Evolutionary conservation across 306 rosid species (phyloP), one percentile per base, ranked within the genome.

Genomic region (Vigna mungo): DNA sequence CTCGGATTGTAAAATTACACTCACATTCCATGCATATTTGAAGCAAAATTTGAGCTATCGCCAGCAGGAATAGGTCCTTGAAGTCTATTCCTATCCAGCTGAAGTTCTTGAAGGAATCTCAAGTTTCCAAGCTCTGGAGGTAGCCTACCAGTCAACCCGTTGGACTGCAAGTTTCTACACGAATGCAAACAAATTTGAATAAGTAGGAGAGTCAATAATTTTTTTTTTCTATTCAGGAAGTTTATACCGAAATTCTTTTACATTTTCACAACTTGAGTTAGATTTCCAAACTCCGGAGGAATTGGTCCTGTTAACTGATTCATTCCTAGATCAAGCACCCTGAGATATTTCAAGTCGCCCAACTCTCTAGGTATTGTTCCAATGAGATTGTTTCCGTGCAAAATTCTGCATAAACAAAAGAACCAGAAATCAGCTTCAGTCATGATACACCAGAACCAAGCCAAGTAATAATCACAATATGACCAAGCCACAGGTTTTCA

Each of bases 31-130:
- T 51, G 87, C 72, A 36, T 67, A 67, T 76, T 84, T 69, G 93
- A 64, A 49, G 85, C 59, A 44, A 71, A 53, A 21, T 34, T 78
- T 34, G 77, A 76, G 80, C 56, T 72, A 61, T 81, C 74, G 27
- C 85, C 86, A 55, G 88, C 92, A 58, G 92, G 98, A 89, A 95
- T 34, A 15, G 85, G 58, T 77, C 99, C 99, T 81, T 85, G 97
- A 76, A 95, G 86, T 85, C 77, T 92, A 85, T 95, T 95, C 85
- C 99, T 88, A 84, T 90, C 97, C 79, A 95, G 76, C 83, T 84
- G 73, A 84, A 95, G 90, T 76, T 92, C 97, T 87, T 85, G 71
- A 73, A 95, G 97, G 81, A 81, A 58, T 67, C 49, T 85, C 94
- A 95, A 87, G 64, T 89, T 89, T 27, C 97, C 97, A 78, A 95